Conservation (phyloP, 2,329 filamentous ascomycete genomes). For the Lasiodiplodia hormozganensis region DNA sequence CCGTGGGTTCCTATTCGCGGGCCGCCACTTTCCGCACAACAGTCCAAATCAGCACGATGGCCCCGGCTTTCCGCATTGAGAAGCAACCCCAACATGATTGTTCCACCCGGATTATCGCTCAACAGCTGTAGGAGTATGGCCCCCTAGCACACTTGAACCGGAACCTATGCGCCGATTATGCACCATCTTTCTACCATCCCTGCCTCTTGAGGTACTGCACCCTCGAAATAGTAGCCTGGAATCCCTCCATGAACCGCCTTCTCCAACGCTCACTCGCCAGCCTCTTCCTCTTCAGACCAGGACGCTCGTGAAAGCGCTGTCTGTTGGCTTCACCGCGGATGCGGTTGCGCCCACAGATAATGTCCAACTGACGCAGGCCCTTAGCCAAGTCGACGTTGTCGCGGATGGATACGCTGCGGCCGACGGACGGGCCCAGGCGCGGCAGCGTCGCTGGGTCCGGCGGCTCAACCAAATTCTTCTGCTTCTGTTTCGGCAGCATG, state of each 20-base stretch:
- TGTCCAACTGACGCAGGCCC: conserved; percentile 54
- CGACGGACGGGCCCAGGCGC: conserved; percentile 41
- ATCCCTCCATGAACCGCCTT: conserved; percentile 71
- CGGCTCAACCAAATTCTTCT: conserved; percentile 14
- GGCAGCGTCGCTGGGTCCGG: conserved; percentile 33
- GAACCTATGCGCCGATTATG: neutral
- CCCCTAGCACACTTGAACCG: neutral
- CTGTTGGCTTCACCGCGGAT: conserved; percentile 61
- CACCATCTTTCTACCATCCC: conserved; percentile 67
- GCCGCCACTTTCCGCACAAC: neutral
- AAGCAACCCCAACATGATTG: neutral
- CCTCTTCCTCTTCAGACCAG: conserved; percentile 79
- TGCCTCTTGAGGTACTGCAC: conserved; percentile 76
- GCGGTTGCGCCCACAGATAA: conserved; percentile 60
- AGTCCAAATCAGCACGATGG: neutral
- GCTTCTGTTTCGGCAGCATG: neutral
- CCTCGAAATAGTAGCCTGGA: conserved; percentile 67
- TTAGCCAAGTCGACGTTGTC: conserved; percentile 43
- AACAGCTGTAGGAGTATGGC: neutral
- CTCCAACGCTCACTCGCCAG: conserved; percentile 73
- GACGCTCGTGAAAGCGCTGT: conserved; percentile 77
- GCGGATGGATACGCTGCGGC: conserved; percentile 43
- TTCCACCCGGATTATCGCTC: neutral
- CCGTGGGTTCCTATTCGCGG: neutral
- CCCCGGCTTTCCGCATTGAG: no score